Conservation (phyloP, 495 filamentous ascomycete genomes). For the Durotheca rogersii region DNA sequence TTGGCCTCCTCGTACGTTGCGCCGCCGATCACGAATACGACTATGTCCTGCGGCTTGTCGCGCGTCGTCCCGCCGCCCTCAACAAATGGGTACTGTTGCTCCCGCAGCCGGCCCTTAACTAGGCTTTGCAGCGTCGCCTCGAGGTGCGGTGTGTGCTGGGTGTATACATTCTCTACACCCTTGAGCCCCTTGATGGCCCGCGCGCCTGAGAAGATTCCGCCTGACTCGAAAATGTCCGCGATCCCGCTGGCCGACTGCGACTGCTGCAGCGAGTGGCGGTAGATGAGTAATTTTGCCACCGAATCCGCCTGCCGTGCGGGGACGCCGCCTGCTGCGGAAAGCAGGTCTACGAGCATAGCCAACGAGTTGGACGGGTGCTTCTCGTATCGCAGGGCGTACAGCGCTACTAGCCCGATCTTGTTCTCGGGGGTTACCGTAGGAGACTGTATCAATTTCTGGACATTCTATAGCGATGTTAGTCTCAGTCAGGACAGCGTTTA, state of each 20-base stretch:
- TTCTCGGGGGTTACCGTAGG: slow-evolving; percentile 70
- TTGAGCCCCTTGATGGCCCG: slow-evolving; percentile 92
- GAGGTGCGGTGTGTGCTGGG: slow-evolving; percentile 88
- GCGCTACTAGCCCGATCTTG: slow-evolving; percentile 83
- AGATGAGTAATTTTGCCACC: slow-evolving; percentile 74
- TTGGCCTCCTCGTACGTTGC: slow-evolving; percentile 96
- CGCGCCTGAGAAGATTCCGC: slow-evolving; percentile 87
- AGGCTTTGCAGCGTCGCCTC: slow-evolving; percentile 87
- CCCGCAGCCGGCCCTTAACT: slow-evolving; percentile 83
- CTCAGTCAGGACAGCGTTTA: slow-evolving; percentile 3
- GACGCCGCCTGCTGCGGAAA: slow-evolving; percentile 73
- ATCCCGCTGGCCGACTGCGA: slow-evolving; percentile 69
- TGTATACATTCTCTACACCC: slow-evolving; percentile 98
- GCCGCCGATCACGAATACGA: slow-evolving; percentile 91
- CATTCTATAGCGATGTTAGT: slow-evolving; percentile 51
- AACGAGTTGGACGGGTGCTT: slow-evolving; percentile 78
- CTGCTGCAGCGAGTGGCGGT: slow-evolving; percentile 79
- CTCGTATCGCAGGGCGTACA: slow-evolving; percentile 91
- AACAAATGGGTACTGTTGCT: slow-evolving; percentile 86
- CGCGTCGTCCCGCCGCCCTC: slow-evolving; percentile 79
- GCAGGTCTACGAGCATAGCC: slow-evolving; percentile 79
- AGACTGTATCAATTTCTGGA: slow-evolving; percentile 80
- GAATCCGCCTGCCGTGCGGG: slow-evolving; percentile 70
- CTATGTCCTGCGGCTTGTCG: slow-evolving; percentile 94
- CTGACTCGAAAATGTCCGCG: slow-evolving; percentile 86